These are phyloP conservation scores for Picea glauca DNA, from an alignment of 75 land plant species.

Conservation along the genomic window DNA sequence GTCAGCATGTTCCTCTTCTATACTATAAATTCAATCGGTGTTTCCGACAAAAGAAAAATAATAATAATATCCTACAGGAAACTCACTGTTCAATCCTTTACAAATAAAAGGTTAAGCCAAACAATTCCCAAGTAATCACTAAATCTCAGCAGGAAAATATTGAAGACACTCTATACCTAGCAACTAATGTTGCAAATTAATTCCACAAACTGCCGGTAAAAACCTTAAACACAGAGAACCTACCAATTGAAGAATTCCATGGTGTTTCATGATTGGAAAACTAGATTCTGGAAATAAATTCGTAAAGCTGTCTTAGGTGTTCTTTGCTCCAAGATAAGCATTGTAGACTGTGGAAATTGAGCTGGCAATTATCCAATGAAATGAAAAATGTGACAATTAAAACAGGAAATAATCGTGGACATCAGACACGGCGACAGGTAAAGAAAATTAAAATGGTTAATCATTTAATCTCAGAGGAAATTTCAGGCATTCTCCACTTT, in stretches of 20 bases:
- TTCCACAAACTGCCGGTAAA: not conserved
- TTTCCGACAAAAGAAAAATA: not conserved
- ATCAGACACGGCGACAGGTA: not conserved
- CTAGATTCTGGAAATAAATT: not conserved
- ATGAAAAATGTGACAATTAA: not conserved
- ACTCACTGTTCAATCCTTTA: not conserved
- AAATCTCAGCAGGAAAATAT: not conserved
- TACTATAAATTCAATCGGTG: not conserved
- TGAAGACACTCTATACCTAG: not conserved
- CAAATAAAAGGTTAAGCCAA: not conserved
- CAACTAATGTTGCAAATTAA: not conserved
- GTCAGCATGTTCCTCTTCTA: not conserved
- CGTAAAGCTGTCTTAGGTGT: not conserved
- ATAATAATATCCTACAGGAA: not conserved
- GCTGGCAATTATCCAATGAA: not conserved
- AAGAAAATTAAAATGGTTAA: not conserved
- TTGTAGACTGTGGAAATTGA: not conserved
- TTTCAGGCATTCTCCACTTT: constrained; percentile 13
- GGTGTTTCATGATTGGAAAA: not conserved
- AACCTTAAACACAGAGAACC: no score
- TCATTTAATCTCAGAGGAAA: not conserved
- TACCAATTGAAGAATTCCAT: not conserved
- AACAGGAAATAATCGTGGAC: not conserved
- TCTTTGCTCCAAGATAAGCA: not conserved
- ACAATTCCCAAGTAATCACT: not conserved